Conservation (phyloP, 768 basidiomycete genomes). For the Amanita thiersii region DNA sequence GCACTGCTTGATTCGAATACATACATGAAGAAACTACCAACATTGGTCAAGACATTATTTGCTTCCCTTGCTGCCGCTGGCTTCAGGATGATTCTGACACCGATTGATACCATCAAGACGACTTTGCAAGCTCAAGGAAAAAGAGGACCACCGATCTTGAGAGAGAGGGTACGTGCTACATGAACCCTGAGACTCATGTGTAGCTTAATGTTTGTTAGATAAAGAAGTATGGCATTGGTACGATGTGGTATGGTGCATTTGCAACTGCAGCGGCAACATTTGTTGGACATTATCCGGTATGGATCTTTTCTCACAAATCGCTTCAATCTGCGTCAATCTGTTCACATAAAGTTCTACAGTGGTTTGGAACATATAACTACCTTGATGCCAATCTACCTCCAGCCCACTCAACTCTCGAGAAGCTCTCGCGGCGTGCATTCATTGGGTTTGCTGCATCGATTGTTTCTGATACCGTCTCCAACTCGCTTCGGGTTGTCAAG, state of each 20-base stretch:
- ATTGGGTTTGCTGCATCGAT: constrained; percentile 89
- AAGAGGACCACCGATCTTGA: constrained; percentile 57
- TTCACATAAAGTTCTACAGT: constrained; percentile 33
- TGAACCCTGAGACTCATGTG: background rate
- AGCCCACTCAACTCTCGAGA: constrained; percentile 44
- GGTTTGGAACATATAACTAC: constrained; percentile 84
- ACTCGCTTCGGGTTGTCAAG: constrained; percentile 89
- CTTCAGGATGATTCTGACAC: constrained; percentile 89
- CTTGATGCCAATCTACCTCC: constrained; percentile 56
- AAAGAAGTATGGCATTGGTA: constrained; percentile 64
- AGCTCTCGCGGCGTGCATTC: constrained; percentile 73
- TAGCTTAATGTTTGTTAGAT: constrained; percentile 26
- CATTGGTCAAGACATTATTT: constrained; percentile 67
- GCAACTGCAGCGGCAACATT: constrained; percentile 93
- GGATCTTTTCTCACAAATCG: constrained; percentile 15
- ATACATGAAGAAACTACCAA: constrained; percentile 57
- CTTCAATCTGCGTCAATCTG: background rate
- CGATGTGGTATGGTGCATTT: constrained; percentile 85
- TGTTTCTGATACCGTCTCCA: constrained; percentile 78
- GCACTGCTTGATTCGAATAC: constrained; percentile 76
- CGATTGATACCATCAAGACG: constrained; percentile 92
- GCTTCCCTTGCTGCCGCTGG: constrained; percentile 72
- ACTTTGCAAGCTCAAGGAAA: constrained; percentile 90
- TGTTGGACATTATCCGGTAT: constrained; percentile 87
- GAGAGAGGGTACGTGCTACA: constrained; percentile 44